Percentiles rank a stretch among this genome's conserved stretches.
phyloP scores from a whole-genome alignment of 1,284 basidiomycete species.

The Boletus nobilissimus region DNA sequence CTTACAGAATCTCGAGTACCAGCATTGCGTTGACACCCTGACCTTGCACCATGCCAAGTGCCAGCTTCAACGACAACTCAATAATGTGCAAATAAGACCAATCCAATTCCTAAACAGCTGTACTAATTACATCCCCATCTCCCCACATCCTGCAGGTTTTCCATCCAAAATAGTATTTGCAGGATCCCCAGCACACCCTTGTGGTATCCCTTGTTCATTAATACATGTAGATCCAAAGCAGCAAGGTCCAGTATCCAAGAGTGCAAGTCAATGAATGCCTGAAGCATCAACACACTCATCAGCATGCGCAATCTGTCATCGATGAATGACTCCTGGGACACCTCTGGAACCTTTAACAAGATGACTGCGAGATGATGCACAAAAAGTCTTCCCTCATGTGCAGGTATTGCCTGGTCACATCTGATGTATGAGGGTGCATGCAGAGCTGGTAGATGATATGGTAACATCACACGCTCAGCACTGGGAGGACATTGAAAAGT shows the following conservation, averaged over 20 bases:
- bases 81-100: constrained; percentile 87
- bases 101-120: constrained; percentile 75
- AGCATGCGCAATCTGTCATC: constrained; percentile 77
- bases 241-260: constrained; percentile 88
- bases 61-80: constrained; percentile 64
- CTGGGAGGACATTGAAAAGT: constrained; percentile 75
- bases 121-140: constrained; percentile 46
- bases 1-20: no score
- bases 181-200: constrained; percentile 78
- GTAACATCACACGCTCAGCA: constrained; percentile 88
- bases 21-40: no score
- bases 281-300: constrained; percentile 80
- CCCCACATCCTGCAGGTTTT: constrained; percentile 58
- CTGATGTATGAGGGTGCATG: constrained; percentile 84
- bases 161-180: constrained; percentile 79
- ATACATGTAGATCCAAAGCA: no score
- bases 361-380: constrained; percentile 82
- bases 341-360: constrained; percentile 67
- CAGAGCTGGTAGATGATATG: constrained; percentile 88
- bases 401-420: constrained; percentile 87
- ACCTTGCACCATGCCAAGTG: no score
- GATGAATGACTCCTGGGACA: constrained; percentile 64
- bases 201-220: constrained; percentile 80
- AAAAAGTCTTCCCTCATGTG: constrained; percentile 92
- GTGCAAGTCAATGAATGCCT: constrained; percentile 84